These are phyloP conservation scores for Blastomyces parvus DNA, from an alignment of 2,329 filamentous ascomycete species.

Conservation along the genomic window DNA sequence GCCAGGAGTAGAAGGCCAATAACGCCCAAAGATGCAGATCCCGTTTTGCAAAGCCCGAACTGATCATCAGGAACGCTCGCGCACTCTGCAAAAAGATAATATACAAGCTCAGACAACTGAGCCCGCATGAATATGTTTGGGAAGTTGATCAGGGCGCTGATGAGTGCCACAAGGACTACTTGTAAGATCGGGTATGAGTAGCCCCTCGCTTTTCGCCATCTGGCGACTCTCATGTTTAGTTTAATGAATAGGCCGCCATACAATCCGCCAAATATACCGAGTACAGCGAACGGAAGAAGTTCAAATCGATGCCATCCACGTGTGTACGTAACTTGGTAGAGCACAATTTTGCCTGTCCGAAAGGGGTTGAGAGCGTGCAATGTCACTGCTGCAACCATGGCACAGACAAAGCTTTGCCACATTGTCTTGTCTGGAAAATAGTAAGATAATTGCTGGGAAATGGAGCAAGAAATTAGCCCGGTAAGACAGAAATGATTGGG, in stretches of 20 bases:
- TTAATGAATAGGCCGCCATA: constrained; percentile 95
- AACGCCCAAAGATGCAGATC: constrained; percentile 69
- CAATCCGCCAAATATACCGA: constrained; percentile 83
- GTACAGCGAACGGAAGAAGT: constrained; percentile 72
- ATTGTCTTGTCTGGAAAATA: constrained; percentile 99
- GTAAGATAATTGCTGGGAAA: constrained; percentile 71
- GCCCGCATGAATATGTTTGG: constrained; percentile 95
- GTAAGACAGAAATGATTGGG: background rate
- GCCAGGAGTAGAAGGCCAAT: constrained; percentile 76
- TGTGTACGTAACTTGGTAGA: constrained; percentile 92
- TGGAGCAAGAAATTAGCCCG: constrained; percentile 15
- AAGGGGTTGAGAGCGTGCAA: constrained; percentile 91
- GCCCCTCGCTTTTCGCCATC: constrained; percentile 63
- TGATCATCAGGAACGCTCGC: constrained; percentile 71
- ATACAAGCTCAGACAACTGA: constrained; percentile 83
- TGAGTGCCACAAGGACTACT: constrained; percentile 65
- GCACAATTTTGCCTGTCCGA: constrained; percentile 84
- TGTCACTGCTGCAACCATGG: constrained; percentile 95
- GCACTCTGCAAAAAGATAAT: constrained; percentile 86
- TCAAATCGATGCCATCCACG: constrained; percentile 92
- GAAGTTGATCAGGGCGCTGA: constrained; percentile 86
- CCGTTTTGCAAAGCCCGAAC: constrained; percentile 82
- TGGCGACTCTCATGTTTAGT: constrained; percentile 76
- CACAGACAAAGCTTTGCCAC: constrained; percentile 99
- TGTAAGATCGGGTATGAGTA: constrained; percentile 68